These are phyloP conservation scores for Metschnikowia lunata DNA, from an alignment of 805 yeast genomes.

Conservation along the genomic window DNA sequence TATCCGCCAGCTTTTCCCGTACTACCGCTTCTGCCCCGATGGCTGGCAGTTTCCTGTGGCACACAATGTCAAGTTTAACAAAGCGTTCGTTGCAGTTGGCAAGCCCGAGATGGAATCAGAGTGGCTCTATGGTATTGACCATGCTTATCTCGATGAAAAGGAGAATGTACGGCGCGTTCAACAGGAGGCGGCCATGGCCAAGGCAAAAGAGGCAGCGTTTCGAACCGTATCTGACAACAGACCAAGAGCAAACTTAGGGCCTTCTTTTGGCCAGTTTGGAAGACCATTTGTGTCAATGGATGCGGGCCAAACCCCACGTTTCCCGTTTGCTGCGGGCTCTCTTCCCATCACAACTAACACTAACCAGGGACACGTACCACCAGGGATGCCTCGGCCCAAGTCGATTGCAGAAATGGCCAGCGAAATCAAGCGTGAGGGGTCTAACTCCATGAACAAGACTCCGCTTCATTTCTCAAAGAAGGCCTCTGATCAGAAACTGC, in stretches of 20 bases:
- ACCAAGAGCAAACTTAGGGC: constrained; percentile 34
- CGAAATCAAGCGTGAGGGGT: constrained; percentile 31
- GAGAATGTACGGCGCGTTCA: constrained; percentile 61
- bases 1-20: constrained; percentile 84
- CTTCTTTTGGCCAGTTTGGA: constrained; percentile 3
- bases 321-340: not conserved
- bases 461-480: constrained; percentile 30
- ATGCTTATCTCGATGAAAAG: constrained; percentile 74
- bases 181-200: constrained; percentile 59
- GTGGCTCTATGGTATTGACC: constrained; percentile 93
- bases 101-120: constrained; percentile 74
- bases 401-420: constrained; percentile 42
- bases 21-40: constrained; percentile 88
- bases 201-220: constrained; percentile 52
- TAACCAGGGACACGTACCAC: not conserved
- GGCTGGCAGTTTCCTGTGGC: constrained; percentile 97
- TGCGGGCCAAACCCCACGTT: not conserved
- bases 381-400: constrained; percentile 21
- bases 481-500: not conserved
- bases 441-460: constrained; percentile 18
- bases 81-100: constrained; percentile 68
- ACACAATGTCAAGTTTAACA: constrained; percentile 83
- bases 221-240: constrained; percentile 47
- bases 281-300: constrained; percentile 3
- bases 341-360: not conserved